Conservation (phyloP, 2,329 filamentous ascomycete species). For the Xylaria digitata region DNA sequence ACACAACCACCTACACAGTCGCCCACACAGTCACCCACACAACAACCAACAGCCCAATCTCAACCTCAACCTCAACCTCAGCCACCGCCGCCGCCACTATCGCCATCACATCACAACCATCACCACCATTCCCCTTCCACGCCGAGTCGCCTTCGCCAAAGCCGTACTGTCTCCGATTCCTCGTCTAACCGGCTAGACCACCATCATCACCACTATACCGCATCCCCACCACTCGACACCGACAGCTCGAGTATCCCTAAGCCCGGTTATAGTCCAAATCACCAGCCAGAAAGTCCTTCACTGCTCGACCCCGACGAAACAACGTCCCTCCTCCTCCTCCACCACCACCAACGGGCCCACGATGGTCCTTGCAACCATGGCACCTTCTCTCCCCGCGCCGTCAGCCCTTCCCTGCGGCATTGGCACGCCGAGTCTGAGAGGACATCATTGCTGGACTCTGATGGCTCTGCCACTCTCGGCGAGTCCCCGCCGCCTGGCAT, state of each 20-base stretch:
- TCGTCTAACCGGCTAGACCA: slow-evolving; percentile 29
- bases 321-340: slow-evolving; percentile 62
- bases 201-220: not conserved
- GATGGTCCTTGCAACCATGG: slow-evolving; percentile 74
- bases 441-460: slow-evolving; percentile 50
- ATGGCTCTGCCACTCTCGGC: slow-evolving; percentile 53
- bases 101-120: not conserved
- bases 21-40: not conserved
- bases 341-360: slow-evolving; percentile 54
- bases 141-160: slow-evolving; percentile 49
- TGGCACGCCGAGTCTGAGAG: slow-evolving; percentile 45
- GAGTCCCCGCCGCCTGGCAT: slow-evolving; percentile 51
- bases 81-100: not conserved
- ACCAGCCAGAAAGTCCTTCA: too few relatives aligned
- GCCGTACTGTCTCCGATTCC: slow-evolving; percentile 46
- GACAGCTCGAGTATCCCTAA: slow-evolving; percentile 3
- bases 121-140: slow-evolving; percentile 47
- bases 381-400: slow-evolving; percentile 77
- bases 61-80: too few relatives aligned
- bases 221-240: not conserved
- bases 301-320: slow-evolving; percentile 55
- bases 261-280: slow-evolving; percentile 20
- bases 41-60: not conserved
- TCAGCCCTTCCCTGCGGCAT: slow-evolving; percentile 57
- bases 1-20: slow-evolving; percentile 2